Evolutionary conservation across 2,329 filamentous ascomycete genomes (phyloP).

Genomic region (Trichophyton benhamiae): DNA sequence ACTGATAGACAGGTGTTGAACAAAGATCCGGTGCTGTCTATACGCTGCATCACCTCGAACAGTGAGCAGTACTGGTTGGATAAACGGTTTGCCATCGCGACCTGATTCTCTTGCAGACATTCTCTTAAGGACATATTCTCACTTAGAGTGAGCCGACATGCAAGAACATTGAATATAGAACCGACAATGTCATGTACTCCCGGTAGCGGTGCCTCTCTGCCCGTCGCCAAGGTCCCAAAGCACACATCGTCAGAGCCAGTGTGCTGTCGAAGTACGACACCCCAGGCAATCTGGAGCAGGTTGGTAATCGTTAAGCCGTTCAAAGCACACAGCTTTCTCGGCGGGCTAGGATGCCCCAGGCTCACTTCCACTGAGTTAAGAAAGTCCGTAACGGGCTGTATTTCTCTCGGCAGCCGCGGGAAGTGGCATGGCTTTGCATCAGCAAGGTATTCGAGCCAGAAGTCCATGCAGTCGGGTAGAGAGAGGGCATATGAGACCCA

Average conservation of each 20-base stretch:
- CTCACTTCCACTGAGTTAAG: not conserved
- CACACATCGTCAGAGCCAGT: constrained; percentile 26
- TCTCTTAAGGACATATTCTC: not conserved
- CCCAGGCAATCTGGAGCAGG: constrained; percentile 46
- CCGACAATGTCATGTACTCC: constrained; percentile 24
- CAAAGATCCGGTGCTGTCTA: not conserved
- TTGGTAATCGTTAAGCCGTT: constrained; percentile 16
- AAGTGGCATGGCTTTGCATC: constrained; percentile 1
- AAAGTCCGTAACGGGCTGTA: not conserved
- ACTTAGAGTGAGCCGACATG: not conserved
- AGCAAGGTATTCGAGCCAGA: constrained; percentile 6
- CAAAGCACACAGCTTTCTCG: constrained; percentile 5
- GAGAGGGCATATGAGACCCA: constrained; percentile 5
- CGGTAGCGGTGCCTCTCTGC: constrained; percentile 26
- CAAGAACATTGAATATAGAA: not conserved
- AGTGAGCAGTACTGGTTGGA: constrained; percentile 10
- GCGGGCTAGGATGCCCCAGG: not conserved
- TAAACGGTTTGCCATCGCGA: not conserved
- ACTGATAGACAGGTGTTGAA: constrained; percentile 13
- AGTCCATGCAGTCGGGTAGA: constrained; percentile 3
- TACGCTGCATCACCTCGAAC: constrained; percentile 4
- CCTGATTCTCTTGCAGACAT: constrained; percentile 14
- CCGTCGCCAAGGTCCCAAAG: constrained; percentile 30
- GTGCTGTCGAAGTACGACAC: constrained; percentile 23
- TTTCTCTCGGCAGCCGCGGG: not conserved